Evolutionary conservation across 352 stramenopile genomes (phyloP), one percentile per base, ranked within the genome.

Genomic region (Detonula confervacea): DNA sequence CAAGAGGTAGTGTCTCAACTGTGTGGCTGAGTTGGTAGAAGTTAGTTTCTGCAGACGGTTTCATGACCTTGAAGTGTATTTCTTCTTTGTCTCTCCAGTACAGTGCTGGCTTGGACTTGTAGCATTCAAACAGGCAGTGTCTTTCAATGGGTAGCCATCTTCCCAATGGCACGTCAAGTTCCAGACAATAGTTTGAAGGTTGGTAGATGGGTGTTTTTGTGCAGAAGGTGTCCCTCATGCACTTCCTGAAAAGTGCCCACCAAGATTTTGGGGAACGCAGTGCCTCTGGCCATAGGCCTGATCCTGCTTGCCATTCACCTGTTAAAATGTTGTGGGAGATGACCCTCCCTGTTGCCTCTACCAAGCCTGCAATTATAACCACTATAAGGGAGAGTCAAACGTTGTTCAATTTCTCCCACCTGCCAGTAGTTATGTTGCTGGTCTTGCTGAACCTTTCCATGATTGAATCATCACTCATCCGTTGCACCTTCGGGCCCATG

Each of bases 241-340:
- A 46, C 30, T 20, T 30, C 2, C n/a, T 33, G 35, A 66, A 55
- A 12, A 39, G 3, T 33, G 35, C 7, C 57, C 57, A 66, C 0
- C 1, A 33, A 1, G 0, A 16, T 2, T 4, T 37, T 11, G 35
- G 35, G 1, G 25, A 37, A 0, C 12, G 5, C 0, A 1, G 0
- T 20, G 20, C 16, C 1, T 18, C 6, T 16, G 56, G 56, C 56
- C 56, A 65, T 6, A 65, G 33, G 20, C 54, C 39, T 0, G 57
- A 39, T 5, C 57, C 57, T 39, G 57, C 37, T 54, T 39, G 18
- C 57, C 57, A 66, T 2, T 52, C 3, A 0, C 39, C 57, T 12
- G 2, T 49, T 1, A 52, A 14, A 20, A 66, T 55, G 0, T 11
- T 37, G 1, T 16, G 0, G 1, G 57, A 24, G 6, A 66, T 66